These are phyloP conservation scores for Kazachstania sp. DNA, from an alignment of 1,139 yeast genomes.

Conservation along the genomic window DNA sequence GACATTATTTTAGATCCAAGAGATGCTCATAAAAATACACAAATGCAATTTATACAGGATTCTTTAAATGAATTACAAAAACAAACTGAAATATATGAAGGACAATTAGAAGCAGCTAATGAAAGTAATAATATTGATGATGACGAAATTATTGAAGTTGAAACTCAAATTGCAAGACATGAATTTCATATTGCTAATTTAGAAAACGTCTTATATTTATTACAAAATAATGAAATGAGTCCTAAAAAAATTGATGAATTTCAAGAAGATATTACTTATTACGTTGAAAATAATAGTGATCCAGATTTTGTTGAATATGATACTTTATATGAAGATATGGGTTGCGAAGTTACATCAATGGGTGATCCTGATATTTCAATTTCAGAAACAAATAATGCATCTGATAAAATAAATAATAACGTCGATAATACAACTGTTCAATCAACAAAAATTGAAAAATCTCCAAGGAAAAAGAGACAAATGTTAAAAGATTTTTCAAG, in stretches of 20 bases:
- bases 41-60: slow-evolving; percentile 60
- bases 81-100: slow-evolving; percentile 74
- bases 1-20: slow-evolving; percentile 60
- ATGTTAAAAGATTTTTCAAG: slow-evolving; percentile 4
- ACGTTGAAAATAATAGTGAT: slow-evolving; percentile 90
- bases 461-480: slow-evolving; percentile 17
- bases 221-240: slow-evolving; percentile 78
- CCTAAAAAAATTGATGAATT: slow-evolving; percentile 73
- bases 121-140: background rate
- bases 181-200: slow-evolving; percentile 68
- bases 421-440: background rate
- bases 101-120: slow-evolving; percentile 17
- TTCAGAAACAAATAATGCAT: background rate
- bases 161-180: slow-evolving; percentile 65
- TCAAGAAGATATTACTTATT: slow-evolving; percentile 86
- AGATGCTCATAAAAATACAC: slow-evolving; percentile 71
- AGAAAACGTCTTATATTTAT: slow-evolving; percentile 65
- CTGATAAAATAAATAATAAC: background rate
- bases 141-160: slow-evolving; percentile 36
- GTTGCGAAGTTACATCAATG: slow-evolving; percentile 34
- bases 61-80: slow-evolving; percentile 75
- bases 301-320: slow-evolving; percentile 96
- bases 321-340: slow-evolving; percentile 81
- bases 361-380: background rate
- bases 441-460: slow-evolving; percentile 9